Conservation (phyloP, 768 basidiomycete species). For the Suillus weaverae region DNA sequence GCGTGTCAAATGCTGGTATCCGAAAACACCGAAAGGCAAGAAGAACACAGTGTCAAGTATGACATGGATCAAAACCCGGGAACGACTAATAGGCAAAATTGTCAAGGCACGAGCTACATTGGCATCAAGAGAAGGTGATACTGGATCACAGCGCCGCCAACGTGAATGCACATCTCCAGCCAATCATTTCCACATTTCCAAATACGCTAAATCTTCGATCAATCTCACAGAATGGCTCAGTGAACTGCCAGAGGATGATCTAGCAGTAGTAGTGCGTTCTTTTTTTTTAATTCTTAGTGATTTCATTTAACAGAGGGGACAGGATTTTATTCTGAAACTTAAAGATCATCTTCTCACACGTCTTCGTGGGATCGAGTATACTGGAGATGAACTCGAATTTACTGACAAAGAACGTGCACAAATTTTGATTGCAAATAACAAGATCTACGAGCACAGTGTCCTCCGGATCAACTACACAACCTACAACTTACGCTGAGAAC, state of each 20-base stretch:
- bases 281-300: not conserved
- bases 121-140: slow-evolving; percentile 2
- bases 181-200: slow-evolving; percentile 26
- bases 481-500: slow-evolving; percentile 25
- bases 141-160: slow-evolving; percentile 17
- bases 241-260: slow-evolving; percentile 19
- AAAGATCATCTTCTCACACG: slow-evolving; percentile 13
- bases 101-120: not conserved
- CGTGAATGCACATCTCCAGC: slow-evolving; percentile 16
- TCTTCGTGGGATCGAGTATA: slow-evolving; percentile 5
- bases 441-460: slow-evolving; percentile 34
- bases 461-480: slow-evolving; percentile 34
- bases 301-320: slow-evolving; percentile 26
- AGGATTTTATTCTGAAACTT: slow-evolving; percentile 32
- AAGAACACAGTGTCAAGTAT: slow-evolving; percentile 27
- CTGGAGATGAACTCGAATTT: slow-evolving; percentile 18
- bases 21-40: slow-evolving; percentile 33
- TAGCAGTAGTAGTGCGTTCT: slow-evolving; percentile 20
- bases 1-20: slow-evolving; percentile 36
- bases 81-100: slow-evolving; percentile 20
- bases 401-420: slow-evolving; percentile 20
- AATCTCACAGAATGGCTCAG: slow-evolving; percentile 16
- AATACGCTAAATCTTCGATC: not conserved
- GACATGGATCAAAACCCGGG: slow-evolving; percentile 17
- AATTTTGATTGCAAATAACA: slow-evolving; percentile 27